These are phyloP conservation scores for Escallonia rubra DNA, from an alignment of 129 eudicot species.

Conservation along the genomic window DNA sequence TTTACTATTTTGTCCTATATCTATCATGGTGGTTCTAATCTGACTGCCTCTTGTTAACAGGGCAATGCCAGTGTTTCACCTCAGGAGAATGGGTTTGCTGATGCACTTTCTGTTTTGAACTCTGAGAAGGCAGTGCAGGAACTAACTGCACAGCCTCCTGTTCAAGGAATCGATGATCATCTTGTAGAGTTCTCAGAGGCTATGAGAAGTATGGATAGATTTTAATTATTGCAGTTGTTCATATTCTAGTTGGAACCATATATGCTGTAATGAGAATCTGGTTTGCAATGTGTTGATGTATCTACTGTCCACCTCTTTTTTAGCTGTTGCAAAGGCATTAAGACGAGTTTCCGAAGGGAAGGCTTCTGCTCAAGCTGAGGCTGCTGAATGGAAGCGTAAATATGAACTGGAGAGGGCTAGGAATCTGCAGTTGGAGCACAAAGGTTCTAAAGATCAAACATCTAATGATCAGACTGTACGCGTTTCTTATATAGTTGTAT, in stretches of 20 bases:
- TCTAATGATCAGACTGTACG: not conserved
- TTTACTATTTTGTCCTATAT: not conserved
- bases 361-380: slow-evolving; percentile 96
- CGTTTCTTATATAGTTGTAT: not conserved
- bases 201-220: slow-evolving; percentile 59
- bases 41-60: slow-evolving; percentile 24
- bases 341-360: slow-evolving; percentile 85
- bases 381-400: slow-evolving; percentile 97
- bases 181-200: slow-evolving; percentile 94
- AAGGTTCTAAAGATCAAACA: slow-evolving; percentile 37
- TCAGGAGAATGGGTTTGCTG: slow-evolving; percentile 56
- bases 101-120: slow-evolving; percentile 40
- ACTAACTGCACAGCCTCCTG: slow-evolving; percentile 55
- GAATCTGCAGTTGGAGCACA: slow-evolving; percentile 63
- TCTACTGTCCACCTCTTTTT: not conserved
- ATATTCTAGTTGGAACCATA: not conserved
- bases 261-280: not conserved
- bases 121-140: slow-evolving; percentile 79
- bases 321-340: slow-evolving; percentile 89
- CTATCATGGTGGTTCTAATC: not conserved
- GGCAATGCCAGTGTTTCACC: slow-evolving; percentile 36
- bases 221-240: too few species aligned
- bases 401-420: slow-evolving; percentile 73
- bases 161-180: slow-evolving; percentile 80
- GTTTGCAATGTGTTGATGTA: not conserved